These are phyloP conservation scores for Penicillium robsamsonii DNA, from an alignment of 495 filamentous ascomycete species.

Conservation along the genomic window DNA sequence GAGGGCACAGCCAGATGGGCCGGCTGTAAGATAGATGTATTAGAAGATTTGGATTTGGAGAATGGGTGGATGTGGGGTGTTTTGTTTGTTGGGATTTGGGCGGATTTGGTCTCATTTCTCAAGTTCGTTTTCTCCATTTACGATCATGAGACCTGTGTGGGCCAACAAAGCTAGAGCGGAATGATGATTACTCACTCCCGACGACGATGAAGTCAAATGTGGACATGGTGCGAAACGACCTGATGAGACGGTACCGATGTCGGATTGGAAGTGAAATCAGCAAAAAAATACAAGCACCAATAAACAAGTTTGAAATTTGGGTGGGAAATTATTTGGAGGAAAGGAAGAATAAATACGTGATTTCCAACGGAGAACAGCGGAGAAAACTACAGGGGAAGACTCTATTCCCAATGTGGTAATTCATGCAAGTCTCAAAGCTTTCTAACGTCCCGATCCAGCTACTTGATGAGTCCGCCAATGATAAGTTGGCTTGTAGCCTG, in stretches of 20 bases:
- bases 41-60: neutral
- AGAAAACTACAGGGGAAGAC: neutral
- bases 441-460: neutral
- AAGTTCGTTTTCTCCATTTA: too few species aligned
- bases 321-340: neutral
- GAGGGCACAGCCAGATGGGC: constrained; percentile 48
- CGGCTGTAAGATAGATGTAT: constrained; percentile 32
- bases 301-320: neutral
- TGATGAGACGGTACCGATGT: neutral
- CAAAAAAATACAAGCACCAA: neutral
- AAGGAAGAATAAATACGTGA: neutral
- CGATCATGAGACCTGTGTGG: too few species aligned
- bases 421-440: neutral
- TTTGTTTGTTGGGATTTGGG: too few species aligned
- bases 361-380: neutral
- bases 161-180: neutral
- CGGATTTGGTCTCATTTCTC: too few species aligned
- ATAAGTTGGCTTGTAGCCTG: neutral
- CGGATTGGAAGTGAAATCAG: neutral
- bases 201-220: constrained; percentile 52
- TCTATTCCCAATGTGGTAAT: neutral
- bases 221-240: constrained; percentile 7
- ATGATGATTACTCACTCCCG: constrained; percentile 41
- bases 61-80: neutral
- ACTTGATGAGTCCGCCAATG: neutral